phyloP scores from a whole-genome alignment of 192 early-diverging fungal genomes.

The Umbelopsis sp. region DNA sequence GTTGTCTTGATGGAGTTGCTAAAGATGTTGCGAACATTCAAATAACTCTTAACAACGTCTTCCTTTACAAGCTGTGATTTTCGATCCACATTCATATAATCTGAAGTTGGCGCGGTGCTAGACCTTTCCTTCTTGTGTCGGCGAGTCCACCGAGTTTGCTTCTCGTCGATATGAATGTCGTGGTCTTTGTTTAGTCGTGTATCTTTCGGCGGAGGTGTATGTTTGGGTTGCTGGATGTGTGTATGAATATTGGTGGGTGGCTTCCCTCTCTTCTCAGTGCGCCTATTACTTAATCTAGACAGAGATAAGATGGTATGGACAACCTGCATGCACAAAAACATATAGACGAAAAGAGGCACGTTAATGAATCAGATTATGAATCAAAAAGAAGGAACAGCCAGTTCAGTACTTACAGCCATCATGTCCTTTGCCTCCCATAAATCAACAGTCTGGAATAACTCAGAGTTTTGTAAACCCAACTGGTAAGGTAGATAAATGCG shows the following conservation, averaged over 20 bases:
- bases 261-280: background rate
- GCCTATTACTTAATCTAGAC: conserved; percentile 21
- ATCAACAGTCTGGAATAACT: conserved; percentile 83
- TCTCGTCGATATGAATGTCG: background rate
- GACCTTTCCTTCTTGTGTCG: background rate
- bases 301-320: conserved; percentile 28
- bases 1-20: background rate
- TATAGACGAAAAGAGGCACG: background rate
- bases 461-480: conserved; percentile 74
- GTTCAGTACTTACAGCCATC: conserved; percentile 44
- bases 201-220: background rate
- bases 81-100: background rate
- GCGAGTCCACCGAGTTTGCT: background rate
- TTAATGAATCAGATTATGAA: background rate
- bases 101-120: background rate
- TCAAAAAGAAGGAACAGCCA: background rate
- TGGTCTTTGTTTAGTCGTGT: background rate
- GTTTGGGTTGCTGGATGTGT: background rate
- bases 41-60: background rate
- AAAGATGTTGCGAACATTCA: conserved; percentile 9
- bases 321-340: conserved; percentile 20
- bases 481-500: conserved; percentile 25
- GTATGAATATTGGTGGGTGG: background rate
- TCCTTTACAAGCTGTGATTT: background rate
- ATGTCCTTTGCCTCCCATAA: conserved; percentile 83